Evolutionary conservation across 768 basidiomycete species (phyloP).

Genomic region (Lepiota venenata): DNA sequence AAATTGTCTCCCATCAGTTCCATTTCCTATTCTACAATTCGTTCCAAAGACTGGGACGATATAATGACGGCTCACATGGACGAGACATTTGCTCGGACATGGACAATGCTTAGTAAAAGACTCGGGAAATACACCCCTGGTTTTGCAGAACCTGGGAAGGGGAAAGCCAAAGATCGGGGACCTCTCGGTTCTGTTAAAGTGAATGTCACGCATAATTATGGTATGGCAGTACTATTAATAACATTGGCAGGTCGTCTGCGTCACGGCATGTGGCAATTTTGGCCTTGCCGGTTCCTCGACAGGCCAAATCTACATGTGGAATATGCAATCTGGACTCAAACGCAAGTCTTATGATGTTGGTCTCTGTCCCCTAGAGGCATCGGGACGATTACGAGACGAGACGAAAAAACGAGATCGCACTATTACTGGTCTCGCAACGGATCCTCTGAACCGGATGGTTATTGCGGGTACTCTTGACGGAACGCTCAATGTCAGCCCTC

Average conservation of each 20-base stretch:
- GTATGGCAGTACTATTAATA: neutral
- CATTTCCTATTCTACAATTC: conserved; percentile 72
- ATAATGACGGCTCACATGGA: conserved; percentile 88
- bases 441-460: conserved; percentile 77
- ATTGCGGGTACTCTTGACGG: conserved; percentile 89
- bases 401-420: conserved; percentile 45
- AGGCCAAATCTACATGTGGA: conserved; percentile 87
- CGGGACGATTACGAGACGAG: conserved; percentile 35
- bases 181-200: conserved; percentile 72
- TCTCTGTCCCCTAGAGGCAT: conserved; percentile 52
- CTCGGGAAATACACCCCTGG: conserved; percentile 74
- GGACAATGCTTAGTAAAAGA: conserved; percentile 82
- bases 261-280: conserved; percentile 96
- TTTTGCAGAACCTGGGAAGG: conserved; percentile 47
- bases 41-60: conserved; percentile 97
- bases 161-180: conserved; percentile 42
- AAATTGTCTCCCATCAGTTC: conserved; percentile 82
- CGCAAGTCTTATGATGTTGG: conserved; percentile 76
- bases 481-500: conserved; percentile 70
- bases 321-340: conserved; percentile 91
- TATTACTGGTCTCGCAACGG: conserved; percentile 82
- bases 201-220: conserved; percentile 6
- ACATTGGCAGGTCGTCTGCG: conserved; percentile 64
- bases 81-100: conserved; percentile 80
- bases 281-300: conserved; percentile 81